Evolutionary conservation across 768 basidiomycete genomes (phyloP), one percentile per base, ranked within the genome.

Genomic region (Tubosaeta sp.): DNA sequence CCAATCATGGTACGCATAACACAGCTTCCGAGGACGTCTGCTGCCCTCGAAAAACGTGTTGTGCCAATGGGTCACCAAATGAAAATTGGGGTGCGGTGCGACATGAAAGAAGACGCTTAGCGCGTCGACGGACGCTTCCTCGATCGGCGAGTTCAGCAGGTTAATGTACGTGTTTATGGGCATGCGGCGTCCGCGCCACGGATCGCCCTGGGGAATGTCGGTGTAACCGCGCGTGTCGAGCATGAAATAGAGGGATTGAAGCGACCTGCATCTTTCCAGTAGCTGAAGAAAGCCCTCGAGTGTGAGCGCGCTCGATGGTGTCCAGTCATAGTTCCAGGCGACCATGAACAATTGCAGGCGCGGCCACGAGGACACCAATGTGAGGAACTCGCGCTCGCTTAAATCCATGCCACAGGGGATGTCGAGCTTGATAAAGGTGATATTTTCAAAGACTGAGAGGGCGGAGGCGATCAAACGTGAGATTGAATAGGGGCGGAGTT

Each of bases 311-410:
- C 55, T 52, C 8, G 33, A 43, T 13, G 33, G 1, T 6, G 33
- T 22, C 52, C 59, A 61, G 25, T 51, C 53, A 34, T 9, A 6
- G 3, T 52, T 10, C 2, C 8, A 1, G 7, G 51, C 48, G 22
- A 61, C 31, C 9, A 32, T 17, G 1, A 61, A 46, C 2, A 0
- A 0, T 19, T 55, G 43, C 31, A 61, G 19, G 12, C 22, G 35
- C 5, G 60, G 53, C 60, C 60, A 61, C 1, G 48, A 54, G 13
- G 60, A 60, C 29, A 53, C 56, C 26, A 61, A 42, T 19, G 26
- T 19, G 17, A 61, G 46, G 2, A 61, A 34, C 16, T 50, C 48
- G 27, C 19, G 16, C 39, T 52, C 51, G 6, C 42, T 51, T 31
- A 61, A 16, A 35, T 60, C 52, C 2, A 38, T 14, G 5, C 39